Base-by-base conservation (phyloP, 2,329 filamentous ascomycete genomes). In the Dactylellina haptotyla region DNA sequence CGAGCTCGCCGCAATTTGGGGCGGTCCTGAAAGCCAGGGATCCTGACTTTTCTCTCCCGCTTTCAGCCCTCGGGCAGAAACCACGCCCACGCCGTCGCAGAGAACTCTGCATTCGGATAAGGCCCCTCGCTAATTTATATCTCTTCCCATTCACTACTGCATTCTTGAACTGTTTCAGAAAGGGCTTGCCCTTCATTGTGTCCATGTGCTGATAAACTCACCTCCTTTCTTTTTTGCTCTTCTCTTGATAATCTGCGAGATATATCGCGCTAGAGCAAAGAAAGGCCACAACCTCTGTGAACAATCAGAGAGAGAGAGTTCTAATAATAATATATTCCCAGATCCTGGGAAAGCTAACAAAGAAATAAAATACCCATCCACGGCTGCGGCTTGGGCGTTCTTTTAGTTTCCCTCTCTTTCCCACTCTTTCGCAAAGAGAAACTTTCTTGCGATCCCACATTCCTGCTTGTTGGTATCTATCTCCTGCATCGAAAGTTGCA, bases 91-190 rank as follows among this genome's bases (percentile, higher is more conserved):
- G 30, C 41, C 26, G 32, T 32, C 30, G 50, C 30, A 63, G 45
- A 72, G 45, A 43, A 64, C 59, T 59, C 45, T 67, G 67, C 67
- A 63, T 72, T 61, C 39, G 67, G 67, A 72, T 59, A 59, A 16
- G 26, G 41, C 67, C 58, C 66, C 67, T 72, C 67, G 67, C 67
- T 65, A 72, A 72, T 72, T 64, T 57, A 58, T 72, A 72, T 72
- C 67, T 54, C 50, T 46, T 39, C 43, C 58, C 53, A 25, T 23
- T 48, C 48, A 39, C 43, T n/a, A 23, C n/a, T 58, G 30, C 51
- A 32, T 43, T 72, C 14, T 54, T 59, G 45, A 20, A 39, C 59
- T 58, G 67, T 72, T 72, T 72, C 59, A 71, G 39, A 72, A 70
- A n/a, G 53, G 67, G 59, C 62, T 69, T 45, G 41, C 41, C 41